Base-by-base conservation (phyloP, 2,329 filamentous ascomycete species). In the Aspergillus sp. region DNA sequence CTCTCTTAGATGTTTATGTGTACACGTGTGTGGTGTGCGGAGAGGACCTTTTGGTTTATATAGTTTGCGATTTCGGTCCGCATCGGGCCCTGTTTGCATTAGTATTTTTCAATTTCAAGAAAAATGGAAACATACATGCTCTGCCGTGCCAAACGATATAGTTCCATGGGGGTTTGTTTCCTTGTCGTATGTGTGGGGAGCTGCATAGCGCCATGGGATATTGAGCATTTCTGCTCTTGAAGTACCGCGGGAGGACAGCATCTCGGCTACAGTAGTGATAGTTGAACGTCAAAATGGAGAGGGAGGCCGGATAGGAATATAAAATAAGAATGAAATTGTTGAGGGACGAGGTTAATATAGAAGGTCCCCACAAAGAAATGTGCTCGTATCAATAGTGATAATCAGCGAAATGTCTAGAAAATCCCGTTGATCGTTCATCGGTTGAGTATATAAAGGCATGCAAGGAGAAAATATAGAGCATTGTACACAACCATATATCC, bases 41-140 rank as follows among this genome's bases (percentile, higher is more conserved):
- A 19, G 22, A 13, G 44, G 30, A 65, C 66, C 48, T 71, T 66
- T 20, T 64, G 53, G 37, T 68, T 68, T 32, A 71, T 61, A 50
- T 67, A 74, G 7, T 64, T 57, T 10, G 62, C 58, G 17, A 74
- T 60, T 19, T 73, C 66, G 10, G 61, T 52, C 9, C 65, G 62
- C 56, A 73, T 65, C 13, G 64, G 57, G 45, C 56, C 53, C 71
- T 74, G 45, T 20, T 17, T 5, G 9, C 2, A 25, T 22, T 39
- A 20, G 50, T 44, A 35, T 17, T 7, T 20, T 6, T 23, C 7
- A 4, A 7, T 33, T 38, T 7, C 20, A 19, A 2, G 13, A 5
- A n/a, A 15, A 5, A 47, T 17, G 4, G 25, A 30, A 30, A 49
- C 48, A 33, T 59, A 68, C 65, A 60, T 68, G 66, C 44, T 68